Conservation (phyloP, 2,329 filamentous ascomycete genomes). For the Trichoderma harzianum region DNA sequence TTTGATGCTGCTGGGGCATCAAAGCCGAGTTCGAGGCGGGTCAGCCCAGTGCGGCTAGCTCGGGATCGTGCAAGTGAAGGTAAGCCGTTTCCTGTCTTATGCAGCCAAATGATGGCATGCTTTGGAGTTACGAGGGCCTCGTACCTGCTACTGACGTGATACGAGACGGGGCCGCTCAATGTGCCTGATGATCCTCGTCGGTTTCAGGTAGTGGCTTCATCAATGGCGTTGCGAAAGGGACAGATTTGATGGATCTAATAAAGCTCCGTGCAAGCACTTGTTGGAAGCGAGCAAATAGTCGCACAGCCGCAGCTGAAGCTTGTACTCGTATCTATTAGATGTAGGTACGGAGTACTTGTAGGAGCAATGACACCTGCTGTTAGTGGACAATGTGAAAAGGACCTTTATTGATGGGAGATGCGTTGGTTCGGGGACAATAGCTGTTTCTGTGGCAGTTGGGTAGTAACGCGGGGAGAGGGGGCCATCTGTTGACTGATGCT, state of each 20-base stretch:
- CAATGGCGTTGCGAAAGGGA: not conserved
- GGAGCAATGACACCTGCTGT: not conserved
- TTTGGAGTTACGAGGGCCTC: not conserved
- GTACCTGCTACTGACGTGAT: conserved; percentile 2
- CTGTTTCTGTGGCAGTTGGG: not conserved
- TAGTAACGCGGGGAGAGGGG: not conserved
- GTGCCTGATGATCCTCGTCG: conserved; percentile 10
- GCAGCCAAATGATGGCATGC: not conserved
- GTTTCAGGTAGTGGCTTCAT: conserved; percentile 11
- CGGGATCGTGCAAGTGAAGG: not conserved
- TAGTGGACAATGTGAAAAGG: not conserved
- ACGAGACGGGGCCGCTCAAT: not conserved
- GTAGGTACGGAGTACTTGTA: not conserved
- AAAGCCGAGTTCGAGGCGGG: not conserved
- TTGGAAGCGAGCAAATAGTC: not conserved
- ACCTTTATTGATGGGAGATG: not conserved
- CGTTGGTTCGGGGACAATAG: not conserved
- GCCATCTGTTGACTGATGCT: not conserved
- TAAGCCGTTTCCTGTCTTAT: not conserved
- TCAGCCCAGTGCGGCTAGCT: not conserved
- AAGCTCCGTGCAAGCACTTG: not conserved
- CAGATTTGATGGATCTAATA: not conserved
- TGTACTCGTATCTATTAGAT: not conserved
- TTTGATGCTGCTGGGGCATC: not conserved
- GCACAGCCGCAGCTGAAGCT: not conserved